phyloP scores from a whole-genome alignment of 768 basidiomycete species.

The Mycena capillaripes region DNA sequence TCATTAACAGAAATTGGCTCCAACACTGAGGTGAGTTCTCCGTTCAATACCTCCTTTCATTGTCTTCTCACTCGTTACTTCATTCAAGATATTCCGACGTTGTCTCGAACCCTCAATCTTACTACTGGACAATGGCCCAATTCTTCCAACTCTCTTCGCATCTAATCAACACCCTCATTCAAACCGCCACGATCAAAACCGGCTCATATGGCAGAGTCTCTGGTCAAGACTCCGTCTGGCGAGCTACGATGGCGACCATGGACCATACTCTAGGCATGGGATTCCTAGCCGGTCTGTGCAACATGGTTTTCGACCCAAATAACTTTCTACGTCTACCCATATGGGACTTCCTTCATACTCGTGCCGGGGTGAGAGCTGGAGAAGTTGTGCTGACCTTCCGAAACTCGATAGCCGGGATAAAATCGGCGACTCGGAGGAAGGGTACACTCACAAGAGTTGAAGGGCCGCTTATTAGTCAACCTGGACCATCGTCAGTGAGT shows the following conservation, averaged over 20 bases:
- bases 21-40: too few relatives aligned
- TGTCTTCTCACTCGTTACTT: too few relatives aligned
- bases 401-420: slow-evolving; percentile 7
- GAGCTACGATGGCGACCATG: slow-evolving; percentile 12
- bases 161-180: slow-evolving; percentile 3
- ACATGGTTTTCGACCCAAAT: slow-evolving; percentile 8
- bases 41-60: too few relatives aligned
- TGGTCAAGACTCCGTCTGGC: slow-evolving; percentile 24
- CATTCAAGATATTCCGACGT: too few relatives aligned
- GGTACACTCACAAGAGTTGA: background rate
- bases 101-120: too few relatives aligned
- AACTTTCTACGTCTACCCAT: slow-evolving; percentile 16
- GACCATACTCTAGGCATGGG: slow-evolving; percentile 23
- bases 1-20: too few relatives aligned
- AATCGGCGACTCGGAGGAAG: slow-evolving; percentile 3
- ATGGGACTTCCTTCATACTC: slow-evolving; percentile 14
- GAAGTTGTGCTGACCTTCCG: slow-evolving; percentile 9
- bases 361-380: background rate
- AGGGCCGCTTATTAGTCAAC: background rate
- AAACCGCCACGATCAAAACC: slow-evolving; percentile 12
- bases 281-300: slow-evolving; percentile 11
- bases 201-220: slow-evolving; percentile 21
- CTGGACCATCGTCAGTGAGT: slow-evolving; percentile 1
- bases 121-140: slow-evolving; percentile 10
- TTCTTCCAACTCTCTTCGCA: slow-evolving; percentile 3